Evolutionary conservation across 1,284 basidiomycete species (phyloP).

Genomic region (Vanrija sp.): DNA sequence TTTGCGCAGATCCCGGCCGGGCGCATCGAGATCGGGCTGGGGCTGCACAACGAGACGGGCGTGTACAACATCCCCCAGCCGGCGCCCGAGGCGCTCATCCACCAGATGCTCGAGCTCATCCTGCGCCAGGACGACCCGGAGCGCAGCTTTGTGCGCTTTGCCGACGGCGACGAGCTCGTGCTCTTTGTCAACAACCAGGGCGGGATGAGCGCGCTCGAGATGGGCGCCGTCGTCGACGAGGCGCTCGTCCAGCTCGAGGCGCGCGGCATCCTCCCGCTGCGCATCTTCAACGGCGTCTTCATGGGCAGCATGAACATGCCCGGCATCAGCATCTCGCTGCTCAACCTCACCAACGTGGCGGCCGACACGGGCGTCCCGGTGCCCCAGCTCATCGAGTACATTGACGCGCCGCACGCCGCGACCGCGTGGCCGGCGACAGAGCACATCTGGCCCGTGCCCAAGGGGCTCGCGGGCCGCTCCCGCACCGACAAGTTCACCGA

Average conservation of each 20-base stretch:
- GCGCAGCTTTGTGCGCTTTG: conserved; percentile 50
- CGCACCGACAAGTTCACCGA: conserved; percentile 36
- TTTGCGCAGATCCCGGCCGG: conserved; percentile 46
- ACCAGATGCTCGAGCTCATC: conserved; percentile 36
- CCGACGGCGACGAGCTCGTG: conserved; percentile 45
- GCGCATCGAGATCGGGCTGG: conserved; percentile 52
- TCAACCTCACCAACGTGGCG: conserved; percentile 50
- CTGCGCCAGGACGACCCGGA: conserved; percentile 51
- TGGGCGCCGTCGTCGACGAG: conserved; percentile 51
- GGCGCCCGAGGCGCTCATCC: conserved; percentile 35
- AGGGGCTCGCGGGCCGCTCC: conserved; percentile 22
- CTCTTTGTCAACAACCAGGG: conserved; percentile 53
- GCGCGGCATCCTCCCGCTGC: conserved; percentile 43
- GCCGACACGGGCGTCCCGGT: conserved; percentile 22
- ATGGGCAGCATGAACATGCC: conserved; percentile 55
- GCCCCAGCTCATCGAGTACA: conserved; percentile 44
- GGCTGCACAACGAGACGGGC: conserved; percentile 54
- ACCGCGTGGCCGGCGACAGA: conserved; percentile 49
- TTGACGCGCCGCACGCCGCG: conserved; percentile 51
- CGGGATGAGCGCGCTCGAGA: conserved; percentile 51
- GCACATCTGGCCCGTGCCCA: conserved; percentile 31
- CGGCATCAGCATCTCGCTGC: conserved; percentile 50
- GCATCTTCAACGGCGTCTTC: conserved; percentile 50
- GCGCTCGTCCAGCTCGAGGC: conserved; percentile 44
- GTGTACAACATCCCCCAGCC: conserved; percentile 44